Base-by-base conservation (phyloP, 2,329 filamentous ascomycete genomes). In the Penicillium sclerotiorum region DNA sequence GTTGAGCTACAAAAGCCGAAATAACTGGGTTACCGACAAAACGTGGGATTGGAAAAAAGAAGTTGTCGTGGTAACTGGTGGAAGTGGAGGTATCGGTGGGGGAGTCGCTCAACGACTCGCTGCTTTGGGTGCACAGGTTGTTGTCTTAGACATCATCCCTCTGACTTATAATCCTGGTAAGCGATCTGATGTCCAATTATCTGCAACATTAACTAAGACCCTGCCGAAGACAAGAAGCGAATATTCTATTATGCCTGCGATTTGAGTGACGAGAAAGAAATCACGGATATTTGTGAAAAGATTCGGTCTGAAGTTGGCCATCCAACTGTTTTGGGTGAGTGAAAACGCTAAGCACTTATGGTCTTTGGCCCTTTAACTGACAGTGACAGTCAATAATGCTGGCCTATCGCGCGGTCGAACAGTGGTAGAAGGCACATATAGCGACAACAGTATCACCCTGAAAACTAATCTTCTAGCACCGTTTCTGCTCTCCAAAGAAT, bases 401-500 rank as follows among this genome's bases (percentile, higher is more conserved):
- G 30, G 30, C 2, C 12, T 33, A 15, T 6, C 30, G 3, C 30
- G 30, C 9, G 30, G 30, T 4, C 9, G 30, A 17, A 15, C 30
- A 15, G n/a, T 33, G 8, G 4, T n/a, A n/a, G 30, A 33, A 8
- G 30, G 9, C 3, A 33, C 30, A 4, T 33, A 33, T 37, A 30
- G 35, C 32, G 58, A 62, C 46, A 61, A 61, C 28, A 53, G 22
- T 23, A 54, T 61, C 4, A 62, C 58, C 13, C 25, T 62, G 6
- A 49, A 56, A 32, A 61, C 55, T 1, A 64, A 62, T 36, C 22
- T 64, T 2, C 25, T 61, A 3, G 58, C 59, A 11, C 54, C 57
- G 4, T 59, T 64, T 25, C 41, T 64, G 5, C 40, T 62, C 1
- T 27, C 54, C 0, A 58, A 54, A 30, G 61, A 62, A 22, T 61